Conservation (phyloP, 1,284 basidiomycete species). For the Irpex sp. region DNA sequence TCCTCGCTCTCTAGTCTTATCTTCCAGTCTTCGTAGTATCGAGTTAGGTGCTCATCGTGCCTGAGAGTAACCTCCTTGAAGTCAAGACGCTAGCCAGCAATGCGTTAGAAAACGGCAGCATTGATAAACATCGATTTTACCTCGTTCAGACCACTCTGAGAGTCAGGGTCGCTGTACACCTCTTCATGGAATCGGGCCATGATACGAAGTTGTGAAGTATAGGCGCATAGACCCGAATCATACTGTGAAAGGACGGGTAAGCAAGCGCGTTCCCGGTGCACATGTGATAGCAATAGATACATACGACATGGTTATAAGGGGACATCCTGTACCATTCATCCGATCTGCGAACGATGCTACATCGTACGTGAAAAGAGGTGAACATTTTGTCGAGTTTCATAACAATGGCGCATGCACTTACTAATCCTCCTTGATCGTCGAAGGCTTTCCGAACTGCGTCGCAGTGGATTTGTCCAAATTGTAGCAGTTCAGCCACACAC, state of each 20-base stretch:
- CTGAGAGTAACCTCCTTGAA: slow-evolving; percentile 70
- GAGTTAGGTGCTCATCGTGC: slow-evolving; percentile 66
- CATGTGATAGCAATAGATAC: slow-evolving; percentile 23
- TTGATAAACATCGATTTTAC: slow-evolving; percentile 26
- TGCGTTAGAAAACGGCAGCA: slow-evolving; percentile 8
- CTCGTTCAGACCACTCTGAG: slow-evolving; percentile 79
- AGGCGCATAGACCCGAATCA: slow-evolving; percentile 80
- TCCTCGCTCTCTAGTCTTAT: slow-evolving; percentile 30
- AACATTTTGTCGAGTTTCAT: neutral
- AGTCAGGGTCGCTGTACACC: slow-evolving; percentile 78
- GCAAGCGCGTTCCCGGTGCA: neutral
- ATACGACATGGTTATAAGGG: slow-evolving; percentile 63
- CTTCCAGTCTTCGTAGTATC: slow-evolving; percentile 73
- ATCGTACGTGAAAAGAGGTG: neutral
- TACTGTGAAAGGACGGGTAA: slow-evolving; percentile 46
- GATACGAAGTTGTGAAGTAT: slow-evolving; percentile 75
- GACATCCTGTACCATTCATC: slow-evolving; percentile 84
- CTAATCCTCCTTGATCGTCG: slow-evolving; percentile 89
- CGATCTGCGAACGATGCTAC: slow-evolving; percentile 77
- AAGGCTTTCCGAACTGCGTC: slow-evolving; percentile 90
- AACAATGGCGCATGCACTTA: slow-evolving; percentile 40
- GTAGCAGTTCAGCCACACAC: slow-evolving; percentile 91
- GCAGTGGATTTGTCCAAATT: slow-evolving; percentile 86
- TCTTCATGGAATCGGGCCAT: slow-evolving; percentile 81
- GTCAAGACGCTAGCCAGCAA: slow-evolving; percentile 59